Evolutionary conservation across 345 rosid genomes (phyloP).

Genomic region (Cardamine occulta): DNA sequence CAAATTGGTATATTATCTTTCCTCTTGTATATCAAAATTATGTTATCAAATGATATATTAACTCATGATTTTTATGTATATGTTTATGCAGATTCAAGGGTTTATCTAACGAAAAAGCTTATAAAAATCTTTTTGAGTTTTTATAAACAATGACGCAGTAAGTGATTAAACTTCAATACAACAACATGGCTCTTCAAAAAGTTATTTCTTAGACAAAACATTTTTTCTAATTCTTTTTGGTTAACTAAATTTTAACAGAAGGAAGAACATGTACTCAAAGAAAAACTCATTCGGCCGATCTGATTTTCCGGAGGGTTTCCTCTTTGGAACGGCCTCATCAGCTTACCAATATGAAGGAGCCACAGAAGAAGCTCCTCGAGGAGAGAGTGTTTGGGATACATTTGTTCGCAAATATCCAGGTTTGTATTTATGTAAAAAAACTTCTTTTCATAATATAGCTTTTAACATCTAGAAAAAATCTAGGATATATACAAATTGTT

Average conservation of each 20-base stretch:
- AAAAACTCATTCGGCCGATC: constrained; percentile 33
- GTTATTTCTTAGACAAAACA: neutral
- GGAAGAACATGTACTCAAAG: constrained; percentile 20
- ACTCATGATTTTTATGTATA: constrained; percentile 5
- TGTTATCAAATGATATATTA: neutral
- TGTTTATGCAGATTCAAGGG: constrained; percentile 21
- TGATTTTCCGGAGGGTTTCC: constrained; percentile 41
- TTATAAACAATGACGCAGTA: constrained; percentile 38
- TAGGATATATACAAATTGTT: neutral
- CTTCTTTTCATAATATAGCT: neutral
- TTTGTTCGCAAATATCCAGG: constrained; percentile 46
- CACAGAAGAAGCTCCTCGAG: constrained; percentile 35
- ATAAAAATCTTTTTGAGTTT: neutral
- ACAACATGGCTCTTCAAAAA: neutral
- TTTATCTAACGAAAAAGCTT: neutral
- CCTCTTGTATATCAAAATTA: constrained; percentile 11
- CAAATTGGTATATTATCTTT: constrained; percentile 12
- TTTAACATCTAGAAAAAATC: neutral
- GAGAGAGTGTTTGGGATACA: constrained; percentile 50
- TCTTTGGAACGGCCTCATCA: constrained; percentile 49
- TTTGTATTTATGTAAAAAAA: neutral
- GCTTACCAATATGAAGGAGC: constrained; percentile 51
- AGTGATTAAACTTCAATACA: constrained; percentile 17
- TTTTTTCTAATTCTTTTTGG: neutral
- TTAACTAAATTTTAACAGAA: constrained; percentile 17